Evolutionary conservation across 2,329 filamentous ascomycete species (phyloP).

Genomic region (Cordyceps cicadae): DNA sequence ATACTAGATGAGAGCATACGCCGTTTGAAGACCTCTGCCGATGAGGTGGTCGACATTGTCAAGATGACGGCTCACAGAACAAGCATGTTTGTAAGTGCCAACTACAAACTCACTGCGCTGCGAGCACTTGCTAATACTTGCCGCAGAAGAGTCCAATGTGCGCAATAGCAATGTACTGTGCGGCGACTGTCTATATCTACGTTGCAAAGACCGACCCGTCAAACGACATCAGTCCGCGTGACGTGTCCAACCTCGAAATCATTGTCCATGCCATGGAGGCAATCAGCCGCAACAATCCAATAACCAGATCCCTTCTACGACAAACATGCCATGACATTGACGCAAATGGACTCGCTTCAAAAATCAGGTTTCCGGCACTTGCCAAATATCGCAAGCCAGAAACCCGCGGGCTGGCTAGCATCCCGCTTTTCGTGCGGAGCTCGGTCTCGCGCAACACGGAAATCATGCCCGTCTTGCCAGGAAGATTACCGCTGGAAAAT

Average conservation of each 20-base stretch:
- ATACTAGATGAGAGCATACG: conserved; percentile 64
- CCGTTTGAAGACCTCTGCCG: conserved; percentile 69
- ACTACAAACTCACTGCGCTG: neutral
- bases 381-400: conserved; percentile 25
- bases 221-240: conserved; percentile 44
- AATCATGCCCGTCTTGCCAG: conserved; percentile 34
- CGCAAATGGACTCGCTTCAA: conserved; percentile 31
- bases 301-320: conserved; percentile 77
- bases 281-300: conserved; percentile 61
- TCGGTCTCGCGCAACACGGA: conserved; percentile 33
- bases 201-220: conserved; percentile 60
- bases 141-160: conserved; percentile 27
- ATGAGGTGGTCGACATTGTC: conserved; percentile 78
- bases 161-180: conserved; percentile 77
- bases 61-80: conserved; percentile 67
- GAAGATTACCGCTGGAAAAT: conserved; percentile 33
- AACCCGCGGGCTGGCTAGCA: conserved; percentile 26
- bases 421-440: conserved; percentile 41
- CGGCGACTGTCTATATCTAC: conserved; percentile 75
- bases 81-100: conserved; percentile 51
- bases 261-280: conserved; percentile 71
- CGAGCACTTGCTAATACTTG: neutral
- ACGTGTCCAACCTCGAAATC: conserved; percentile 56
- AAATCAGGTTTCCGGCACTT: conserved; percentile 29
- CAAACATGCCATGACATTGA: conserved; percentile 80